Conservation (phyloP, 192 early-diverging fungal genomes). For the Linnemannia hyalina region DNA sequence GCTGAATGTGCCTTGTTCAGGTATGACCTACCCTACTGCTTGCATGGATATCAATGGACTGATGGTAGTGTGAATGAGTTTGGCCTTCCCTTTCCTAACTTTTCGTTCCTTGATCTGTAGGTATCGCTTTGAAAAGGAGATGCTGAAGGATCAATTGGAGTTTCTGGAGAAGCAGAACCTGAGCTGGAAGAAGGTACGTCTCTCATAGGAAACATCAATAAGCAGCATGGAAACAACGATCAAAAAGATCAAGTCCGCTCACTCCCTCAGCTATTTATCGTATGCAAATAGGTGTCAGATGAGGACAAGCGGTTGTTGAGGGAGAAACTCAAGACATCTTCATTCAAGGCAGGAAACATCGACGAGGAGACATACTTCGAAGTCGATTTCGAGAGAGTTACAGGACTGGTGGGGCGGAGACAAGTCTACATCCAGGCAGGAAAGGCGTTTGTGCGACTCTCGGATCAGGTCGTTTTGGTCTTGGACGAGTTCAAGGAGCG, state of each 20-base stretch:
- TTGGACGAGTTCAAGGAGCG: constrained; percentile 80
- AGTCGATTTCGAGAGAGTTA: constrained; percentile 79
- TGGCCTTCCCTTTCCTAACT: neutral
- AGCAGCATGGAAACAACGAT: neutral
- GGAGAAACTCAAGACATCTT: constrained; percentile 33
- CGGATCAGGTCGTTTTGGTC: constrained; percentile 79
- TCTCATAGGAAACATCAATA: neutral
- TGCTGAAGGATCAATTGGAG: constrained; percentile 59
- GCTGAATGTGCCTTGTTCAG: constrained; percentile 78
- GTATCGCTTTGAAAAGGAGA: constrained; percentile 61
- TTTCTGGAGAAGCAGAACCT: constrained; percentile 67
- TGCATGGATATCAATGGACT: neutral
- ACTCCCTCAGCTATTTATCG: neutral
- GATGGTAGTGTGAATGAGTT: neutral
- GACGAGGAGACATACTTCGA: constrained; percentile 62
- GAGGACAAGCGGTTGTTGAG: constrained; percentile 44
- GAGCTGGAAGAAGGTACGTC: constrained; percentile 62
- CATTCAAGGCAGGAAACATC: constrained; percentile 35
- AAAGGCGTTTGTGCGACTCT: constrained; percentile 79
- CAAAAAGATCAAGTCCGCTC: neutral
- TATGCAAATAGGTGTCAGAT: constrained; percentile 33
- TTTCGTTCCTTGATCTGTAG: constrained; percentile 26
- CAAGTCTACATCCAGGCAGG: constrained; percentile 75
- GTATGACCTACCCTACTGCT: constrained; percentile 19
- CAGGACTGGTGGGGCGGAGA: constrained; percentile 69